Evolutionary conservation across 345 rosid genomes (phyloP), one percentile per base, ranked within the genome.

Genomic region (Eucalyptus sp.): DNA sequence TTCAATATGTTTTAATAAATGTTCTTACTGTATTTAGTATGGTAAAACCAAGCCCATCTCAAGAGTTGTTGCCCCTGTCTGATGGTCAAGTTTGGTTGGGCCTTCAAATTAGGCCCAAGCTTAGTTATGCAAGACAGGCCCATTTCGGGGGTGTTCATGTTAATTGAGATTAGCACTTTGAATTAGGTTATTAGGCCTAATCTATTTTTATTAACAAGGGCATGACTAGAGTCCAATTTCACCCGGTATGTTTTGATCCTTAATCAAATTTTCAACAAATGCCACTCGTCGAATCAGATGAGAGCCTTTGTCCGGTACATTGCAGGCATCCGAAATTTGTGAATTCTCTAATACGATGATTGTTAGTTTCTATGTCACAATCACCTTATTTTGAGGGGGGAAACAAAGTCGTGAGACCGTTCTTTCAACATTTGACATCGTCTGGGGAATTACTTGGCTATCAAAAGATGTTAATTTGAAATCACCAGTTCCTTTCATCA

Each of bases 321-420:
- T 8, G 5, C 3, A 1, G 0, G 10, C 76, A 64, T 16, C 6
- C 2, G 20, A n/a, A 14, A 14, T n/a, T 7, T 8, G 2, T 4
- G 41, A 64, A 64, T 15, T 64, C 0, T 64, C 37, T 14, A 31
- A 15, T n/a, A n/a, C 18, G 37, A 64, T n/a, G 20, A 14, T 64
- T 4, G 5, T 14, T 14, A n/a, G 10, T 64, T 64, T 64, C 5
- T 7, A 2, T 14, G 41, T n/a, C 37, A n/a, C 24, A 20, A 76
- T 71, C 27, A 71, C 46, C 13, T 71, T 71, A 18, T 71, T 37
- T 37, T 37, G 22, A 71, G 22, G 81, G 81, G 25, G 13, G 3
- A 37, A 5, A 18, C 4, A 24, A 5, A 13, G 43, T 8, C 12
- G 5, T 71, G 24, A 71, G 46, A 71, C 27, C 5, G 1, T 37